Evolutionary conservation across 306 rosid genomes (phyloP), one percentile per base, ranked within the genome.

Genomic region (Sechiopsis laciniata): DNA sequence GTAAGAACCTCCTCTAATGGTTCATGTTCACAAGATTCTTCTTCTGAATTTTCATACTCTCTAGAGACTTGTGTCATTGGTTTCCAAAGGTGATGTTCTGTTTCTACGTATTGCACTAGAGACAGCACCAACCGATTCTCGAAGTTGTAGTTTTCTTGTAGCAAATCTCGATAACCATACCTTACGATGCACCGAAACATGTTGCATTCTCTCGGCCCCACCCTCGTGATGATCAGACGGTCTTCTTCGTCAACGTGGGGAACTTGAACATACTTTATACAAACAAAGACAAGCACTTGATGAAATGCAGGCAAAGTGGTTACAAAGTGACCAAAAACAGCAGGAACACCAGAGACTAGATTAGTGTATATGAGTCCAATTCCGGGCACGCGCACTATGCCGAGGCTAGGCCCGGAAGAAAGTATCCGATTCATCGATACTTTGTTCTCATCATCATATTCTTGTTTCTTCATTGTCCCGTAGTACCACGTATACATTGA

Each of bases 151-250:
- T 80, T 85, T 73, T 88, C 96, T 72, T 82, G 91, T 29, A 84
- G 88, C 50, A 89, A 50, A 76, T 92, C 97, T 77, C 84, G 84
- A 86, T 89, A 88, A 50, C 97, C 97, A 50, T 88, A 89, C 65
- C 97, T 77, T 56, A 26, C 83, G 16, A 88, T 74, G 76, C 96
- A 91, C n/a, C 90, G 76, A 69, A 86, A 88, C 95, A 89, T 85
- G 55, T 83, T 77, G 26, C 71, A 89, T 75, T 86, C 96, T 65
- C 75, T 86, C 0, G 92, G 89, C 13, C 96, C 94, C 10, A 89
- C 79, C 59, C 97, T 80, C 42, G 88, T 75, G 5, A 89, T 75
- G 63, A 85, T 71, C 71, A 89, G 40, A 32, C 92, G 81, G 70
- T 92, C 84, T 2, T 68, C 77, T 78, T 78, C 85, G 19, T 67